A percentile compares a stretch with the other conserved stretches of the same genome.
Conservation (phyloP, 371 early-diverging fungal genomes). For the Syncephalastrum monosporum region DNA sequence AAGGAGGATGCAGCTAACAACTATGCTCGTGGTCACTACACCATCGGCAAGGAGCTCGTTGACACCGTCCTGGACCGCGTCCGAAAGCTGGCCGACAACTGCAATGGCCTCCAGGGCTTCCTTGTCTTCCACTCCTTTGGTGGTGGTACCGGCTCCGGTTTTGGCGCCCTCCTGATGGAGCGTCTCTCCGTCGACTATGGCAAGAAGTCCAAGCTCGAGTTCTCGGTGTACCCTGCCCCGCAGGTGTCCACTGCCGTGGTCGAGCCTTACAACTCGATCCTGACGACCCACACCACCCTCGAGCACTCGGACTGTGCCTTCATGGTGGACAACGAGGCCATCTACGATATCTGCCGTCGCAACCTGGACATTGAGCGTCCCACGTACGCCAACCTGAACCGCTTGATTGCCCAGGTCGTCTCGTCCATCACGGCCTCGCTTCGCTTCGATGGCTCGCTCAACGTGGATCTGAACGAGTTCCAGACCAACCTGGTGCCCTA, state of each 20-base stretch:
- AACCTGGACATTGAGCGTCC: slow-evolving; percentile 98
- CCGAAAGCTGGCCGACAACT: slow-evolving; percentile 97
- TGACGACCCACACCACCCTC: slow-evolving; percentile 93
- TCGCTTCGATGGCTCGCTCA: slow-evolving; percentile 95
- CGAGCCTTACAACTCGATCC: slow-evolving; percentile 98
- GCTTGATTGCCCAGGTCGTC: slow-evolving; percentile 98
- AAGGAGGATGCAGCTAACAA: slow-evolving; percentile 99
- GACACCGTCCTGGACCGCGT: slow-evolving; percentile 97
- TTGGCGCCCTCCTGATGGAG: slow-evolving; percentile 97
- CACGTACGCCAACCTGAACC: slow-evolving; percentile 95
- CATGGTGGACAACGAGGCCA: slow-evolving; percentile 91
- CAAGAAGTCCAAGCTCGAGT: slow-evolving; percentile 98
- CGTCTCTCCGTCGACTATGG: slow-evolving; percentile 95
- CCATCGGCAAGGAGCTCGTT: slow-evolving; percentile 98
- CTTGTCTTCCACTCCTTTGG: slow-evolving; percentile 99
- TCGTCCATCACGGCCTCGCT: slow-evolving; percentile 99
- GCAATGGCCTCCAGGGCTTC: slow-evolving; percentile 97
- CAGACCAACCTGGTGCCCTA: slow-evolving; percentile 97
- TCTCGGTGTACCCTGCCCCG: slow-evolving; percentile 98
- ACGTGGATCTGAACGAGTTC: slow-evolving; percentile 96
- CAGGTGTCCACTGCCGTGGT: slow-evolving; percentile 97
- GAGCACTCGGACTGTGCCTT: slow-evolving; percentile 95
- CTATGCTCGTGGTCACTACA: slow-evolving; percentile 99
- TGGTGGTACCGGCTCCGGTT: slow-evolving; percentile 99
- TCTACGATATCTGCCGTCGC: slow-evolving; percentile 98